phyloP scores from a whole-genome alignment of 306 rosid species.

The Fragaria iinumae region DNA sequence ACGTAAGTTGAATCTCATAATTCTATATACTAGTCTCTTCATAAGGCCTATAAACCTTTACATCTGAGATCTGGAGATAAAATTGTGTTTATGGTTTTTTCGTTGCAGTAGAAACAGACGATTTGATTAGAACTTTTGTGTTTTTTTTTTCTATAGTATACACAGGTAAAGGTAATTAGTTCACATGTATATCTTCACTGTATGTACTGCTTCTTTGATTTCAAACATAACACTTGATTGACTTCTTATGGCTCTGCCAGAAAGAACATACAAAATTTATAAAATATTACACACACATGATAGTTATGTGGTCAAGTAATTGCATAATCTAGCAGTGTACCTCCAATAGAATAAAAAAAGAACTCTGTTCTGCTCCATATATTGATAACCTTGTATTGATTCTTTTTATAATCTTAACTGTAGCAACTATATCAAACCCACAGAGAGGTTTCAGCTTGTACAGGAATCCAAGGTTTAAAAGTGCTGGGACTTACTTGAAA shows the following conservation, averaged over 20 bases:
- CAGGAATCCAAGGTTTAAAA: constrained; percentile 59
- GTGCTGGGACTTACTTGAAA: constrained; percentile 43
- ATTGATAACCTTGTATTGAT: constrained; percentile 29
- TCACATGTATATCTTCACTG: neutral
- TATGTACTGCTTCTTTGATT: neutral
- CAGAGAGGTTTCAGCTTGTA: constrained; percentile 19
- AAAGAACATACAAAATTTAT: neutral
- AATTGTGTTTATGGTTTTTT: neutral
- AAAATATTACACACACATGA: neutral
- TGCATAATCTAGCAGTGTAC: constrained; percentile 3
- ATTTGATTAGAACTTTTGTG: neutral
- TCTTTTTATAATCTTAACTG: constrained; percentile 29
- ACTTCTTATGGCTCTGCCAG: too few species aligned
- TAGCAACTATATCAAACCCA: constrained; percentile 68
- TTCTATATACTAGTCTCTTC: neutral
- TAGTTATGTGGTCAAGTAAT: constrained; percentile 19
- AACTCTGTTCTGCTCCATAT: constrained; percentile 11
- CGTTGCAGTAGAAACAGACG: neutral
- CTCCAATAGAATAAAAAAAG: constrained; percentile 4
- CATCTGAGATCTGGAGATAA: neutral
- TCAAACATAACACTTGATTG: neutral
- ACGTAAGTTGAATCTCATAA: constrained; percentile 49
- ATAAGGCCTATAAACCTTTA: neutral
- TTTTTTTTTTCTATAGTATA: neutral
- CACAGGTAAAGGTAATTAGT: neutral